Conservation (phyloP, 73 alveolate genomes). For the Chromera velia region DNA sequence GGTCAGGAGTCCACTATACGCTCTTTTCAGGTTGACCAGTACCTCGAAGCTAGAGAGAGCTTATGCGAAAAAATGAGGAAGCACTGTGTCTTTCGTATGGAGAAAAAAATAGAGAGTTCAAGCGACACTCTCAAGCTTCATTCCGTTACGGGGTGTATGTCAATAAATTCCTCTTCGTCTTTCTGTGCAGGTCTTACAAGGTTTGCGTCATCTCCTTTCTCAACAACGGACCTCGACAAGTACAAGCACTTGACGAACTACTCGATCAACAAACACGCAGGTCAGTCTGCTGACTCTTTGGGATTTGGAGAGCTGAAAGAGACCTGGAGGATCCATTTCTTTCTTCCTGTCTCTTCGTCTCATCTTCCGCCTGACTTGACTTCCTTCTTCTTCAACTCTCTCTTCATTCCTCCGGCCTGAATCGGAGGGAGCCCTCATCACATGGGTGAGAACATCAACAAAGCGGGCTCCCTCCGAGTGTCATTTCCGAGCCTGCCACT, state of each 20-base stretch:
- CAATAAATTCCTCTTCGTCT: too few species aligned
- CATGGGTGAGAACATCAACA: background rate
- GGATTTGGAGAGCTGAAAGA: background rate
- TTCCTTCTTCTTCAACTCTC: constrained; percentile 3
- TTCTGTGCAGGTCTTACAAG: background rate
- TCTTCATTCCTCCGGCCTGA: background rate
- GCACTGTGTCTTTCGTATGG: too few species aligned
- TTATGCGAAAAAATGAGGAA: too few species aligned
- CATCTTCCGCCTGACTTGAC: constrained; percentile 25
- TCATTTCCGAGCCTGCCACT: background rate
- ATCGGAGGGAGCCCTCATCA: background rate
- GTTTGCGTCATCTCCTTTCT: background rate
- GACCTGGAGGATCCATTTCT: background rate
- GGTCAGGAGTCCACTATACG: too few species aligned
- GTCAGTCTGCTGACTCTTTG: too few species aligned
- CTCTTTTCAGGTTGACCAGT: too few species aligned
- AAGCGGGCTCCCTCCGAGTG: background rate
- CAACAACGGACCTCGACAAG: background rate
- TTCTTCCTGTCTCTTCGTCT: background rate
- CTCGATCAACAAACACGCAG: constrained; percentile 28
- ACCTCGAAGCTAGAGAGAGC: too few species aligned
- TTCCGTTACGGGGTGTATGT: too few species aligned
- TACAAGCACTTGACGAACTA: constrained; percentile 37
- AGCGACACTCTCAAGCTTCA: too few species aligned
- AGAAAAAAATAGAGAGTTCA: too few species aligned